Evolutionary conservation across 805 yeast species (phyloP), one percentile per base, ranked within the genome.

Genomic region (Kregervanrija delftensis): DNA sequence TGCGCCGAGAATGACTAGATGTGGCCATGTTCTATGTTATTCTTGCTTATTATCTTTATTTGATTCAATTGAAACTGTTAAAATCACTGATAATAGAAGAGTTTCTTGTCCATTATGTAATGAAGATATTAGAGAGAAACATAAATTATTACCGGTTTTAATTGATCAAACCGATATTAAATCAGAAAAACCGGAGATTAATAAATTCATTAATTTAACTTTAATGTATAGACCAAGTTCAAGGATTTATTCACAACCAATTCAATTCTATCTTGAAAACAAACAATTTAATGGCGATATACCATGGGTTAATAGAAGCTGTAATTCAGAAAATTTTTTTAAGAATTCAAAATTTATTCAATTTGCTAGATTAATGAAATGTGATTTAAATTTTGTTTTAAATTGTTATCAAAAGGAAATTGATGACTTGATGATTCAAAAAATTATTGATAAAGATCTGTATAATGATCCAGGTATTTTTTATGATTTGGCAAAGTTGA

Each of bases 1-100:
- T 13, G 96, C 97, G 0, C 97, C 99, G 2, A 70, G 98, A 44
- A 95, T 93, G 98, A 81, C 88, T 30, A 74, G 81, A 11, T 93
- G 99, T 67, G 99, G 99, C 5, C 99, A 93, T 59, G 74, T 89
- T 12, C 78, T 93, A 57, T 93, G 99, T 59, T 72, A 78, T 44
- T 78, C 89, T 11, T 93, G 99, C 61, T 63, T 91, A 30, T 61
- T 89, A 44, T 76, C 89, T 38, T 77, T 86, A 55, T 66, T 87
- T 37, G 84, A 77, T 33, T 78, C 81, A 14, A 46, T 51, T 17
- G 69, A 69, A 17, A 57, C 64, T 6, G 60, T 64, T 5, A 61
- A 64, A 6, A 62, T 50, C n/a, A 37, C 45, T 6, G 33, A 49
- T 10, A 49, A 45, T 15, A 42, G 49, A 3, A 37, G 44, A 12